Conservation (phyloP, 331 rosid species). For the Rosa hybrid region DNA sequence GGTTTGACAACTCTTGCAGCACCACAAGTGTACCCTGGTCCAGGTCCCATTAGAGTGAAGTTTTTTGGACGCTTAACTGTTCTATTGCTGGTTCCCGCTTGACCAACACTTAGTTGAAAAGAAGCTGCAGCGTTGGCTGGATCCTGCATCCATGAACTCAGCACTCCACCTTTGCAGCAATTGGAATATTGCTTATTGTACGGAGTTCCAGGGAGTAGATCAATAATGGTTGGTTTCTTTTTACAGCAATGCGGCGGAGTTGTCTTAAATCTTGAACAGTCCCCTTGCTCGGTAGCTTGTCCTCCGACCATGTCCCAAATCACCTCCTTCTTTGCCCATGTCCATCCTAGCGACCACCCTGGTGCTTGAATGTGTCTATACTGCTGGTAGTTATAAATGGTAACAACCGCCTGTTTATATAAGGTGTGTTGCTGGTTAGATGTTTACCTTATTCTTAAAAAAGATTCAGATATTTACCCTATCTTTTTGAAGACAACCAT, state of each 20-base stretch:
- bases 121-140: conserved; percentile 59
- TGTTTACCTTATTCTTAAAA: conserved; percentile 9
- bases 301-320: conserved; percentile 83
- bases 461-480: background rate
- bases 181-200: conserved; percentile 76
- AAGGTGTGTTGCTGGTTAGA: conserved; percentile 19
- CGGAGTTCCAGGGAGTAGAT: conserved; percentile 81
- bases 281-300: conserved; percentile 87
- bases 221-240: conserved; percentile 62
- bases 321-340: conserved; percentile 88
- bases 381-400: conserved; percentile 74
- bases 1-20: conserved; percentile 58
- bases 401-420: conserved; percentile 64
- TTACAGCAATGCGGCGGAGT: conserved; percentile 71
- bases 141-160: conserved; percentile 80
- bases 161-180: conserved; percentile 95
- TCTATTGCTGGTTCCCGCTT: conserved; percentile 64
- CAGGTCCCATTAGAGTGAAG: conserved; percentile 76
- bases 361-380: conserved; percentile 78
- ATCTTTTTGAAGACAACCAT: background rate
- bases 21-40: conserved; percentile 91
- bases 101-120: conserved; percentile 83
- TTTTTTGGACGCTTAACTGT: conserved; percentile 67
- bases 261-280: conserved; percentile 69
- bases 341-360: conserved; percentile 84